Evolutionary conservation across 2,329 filamentous ascomycete species (phyloP).

Genomic region (Trematosphaeria pertusa): DNA sequence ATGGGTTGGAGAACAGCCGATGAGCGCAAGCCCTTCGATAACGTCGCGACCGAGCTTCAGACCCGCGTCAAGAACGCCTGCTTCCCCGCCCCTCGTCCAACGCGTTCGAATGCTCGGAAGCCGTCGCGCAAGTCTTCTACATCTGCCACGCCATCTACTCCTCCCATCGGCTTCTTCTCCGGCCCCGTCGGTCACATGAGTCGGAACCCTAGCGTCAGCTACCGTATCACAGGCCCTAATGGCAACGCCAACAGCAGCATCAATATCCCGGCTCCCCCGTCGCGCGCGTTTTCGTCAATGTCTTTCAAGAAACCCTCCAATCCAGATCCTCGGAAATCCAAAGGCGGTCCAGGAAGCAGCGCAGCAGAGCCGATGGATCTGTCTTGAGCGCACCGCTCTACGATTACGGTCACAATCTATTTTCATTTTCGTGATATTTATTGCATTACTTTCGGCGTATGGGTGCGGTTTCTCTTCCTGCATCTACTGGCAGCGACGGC

Average conservation of each 20-base stretch:
- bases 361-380: conserved; percentile 30
- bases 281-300: not conserved
- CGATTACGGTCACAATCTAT: no score
- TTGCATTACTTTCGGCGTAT: no score
- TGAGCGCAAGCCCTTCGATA: conserved; percentile 45
- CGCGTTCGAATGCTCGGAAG: conserved; percentile 26
- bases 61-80: conserved; percentile 45
- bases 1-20: conserved; percentile 43
- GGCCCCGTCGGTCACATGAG: not conserved
- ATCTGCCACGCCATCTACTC: conserved; percentile 24
- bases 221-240: not conserved
- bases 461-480: no score
- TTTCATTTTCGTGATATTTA: no score
- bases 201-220: not conserved
- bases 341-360: conserved; percentile 9
- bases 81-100: conserved; percentile 34
- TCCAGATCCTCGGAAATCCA: conserved; percentile 8
- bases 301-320: conserved; percentile 12
- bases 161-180: conserved; percentile 24
- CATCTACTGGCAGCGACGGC: conserved; percentile 1
- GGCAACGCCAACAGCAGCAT: conserved; percentile 12
- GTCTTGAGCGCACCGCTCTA: no score
- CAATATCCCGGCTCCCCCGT: conserved; percentile 24
- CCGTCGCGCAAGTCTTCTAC: conserved; percentile 28
- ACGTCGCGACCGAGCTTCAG: conserved; percentile 42